Evolutionary conservation across 73 alveolate species (phyloP), one percentile per base, ranked within the genome.

Genomic region (Paramecium pentaurelia): DNA sequence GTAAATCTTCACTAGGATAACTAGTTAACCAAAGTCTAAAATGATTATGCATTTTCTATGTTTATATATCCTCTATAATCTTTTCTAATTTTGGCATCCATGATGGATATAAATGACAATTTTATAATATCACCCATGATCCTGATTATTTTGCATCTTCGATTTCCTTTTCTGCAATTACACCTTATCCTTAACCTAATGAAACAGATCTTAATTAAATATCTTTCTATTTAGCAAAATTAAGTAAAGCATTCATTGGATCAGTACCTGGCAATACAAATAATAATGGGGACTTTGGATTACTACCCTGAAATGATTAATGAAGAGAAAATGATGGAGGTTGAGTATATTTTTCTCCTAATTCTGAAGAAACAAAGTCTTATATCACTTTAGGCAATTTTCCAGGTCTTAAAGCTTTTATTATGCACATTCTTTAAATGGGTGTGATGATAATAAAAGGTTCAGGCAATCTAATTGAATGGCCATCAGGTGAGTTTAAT

Each of bases 181-280:
- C 98, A 32, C 99, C 99, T 89, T 98, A 98, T 6, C 99, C 99
- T 88, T 98, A 93, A 9, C 98, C 98, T 45, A 98, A 96, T 7
- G 99, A 97, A 34, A 97, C 98, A 45, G 97, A 84, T 71, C 95
- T 95, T 51, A 98, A 93, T 83, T 97, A 96, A 77, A 97, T 98
- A 93, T 96, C 88, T 93, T 97, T 98, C 87, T 89, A 92, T 28
- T 97, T 99, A 1, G 99, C 99, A 84, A 97, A 98, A 75, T 96
- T 98, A 30, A 94, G 93, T 22, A 98, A 95, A 86, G 94, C 96
- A 95, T 96, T 96, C 77, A 98, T 96, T 9, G 99, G 99, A 71
- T 98, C 99, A 12, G 99, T 94, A 28, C 99, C 99, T 30, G 99
- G 99, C 16, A 98, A 95, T 59, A 99, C 99, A 95, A 99, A 99